These are phyloP conservation scores for Saccharomyces hybrid DNA, from an alignment of 1,139 yeast species.

Conservation along the genomic window DNA sequence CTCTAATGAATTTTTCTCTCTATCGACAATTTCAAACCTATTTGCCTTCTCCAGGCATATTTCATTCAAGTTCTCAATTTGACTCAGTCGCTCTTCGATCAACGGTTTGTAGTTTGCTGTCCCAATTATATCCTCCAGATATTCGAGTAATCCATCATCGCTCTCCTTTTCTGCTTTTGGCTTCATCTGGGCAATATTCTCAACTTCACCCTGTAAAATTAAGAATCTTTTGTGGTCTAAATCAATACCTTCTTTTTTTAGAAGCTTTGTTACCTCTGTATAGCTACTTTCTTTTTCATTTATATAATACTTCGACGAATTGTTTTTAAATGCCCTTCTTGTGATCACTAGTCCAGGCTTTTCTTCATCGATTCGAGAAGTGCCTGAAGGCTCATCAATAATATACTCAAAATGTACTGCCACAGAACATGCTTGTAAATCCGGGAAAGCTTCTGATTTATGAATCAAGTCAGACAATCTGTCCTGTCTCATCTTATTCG, in stretches of 20 bases:
- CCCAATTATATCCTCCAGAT: constrained; percentile 93
- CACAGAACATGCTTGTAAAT: constrained; percentile 72
- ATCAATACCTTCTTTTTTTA: constrained; percentile 85
- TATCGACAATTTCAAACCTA: constrained; percentile 71
- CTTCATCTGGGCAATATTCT: constrained; percentile 96
- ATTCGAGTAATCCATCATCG: constrained; percentile 91
- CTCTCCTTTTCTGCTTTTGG: constrained; percentile 89
- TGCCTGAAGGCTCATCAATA: constrained; percentile 48
- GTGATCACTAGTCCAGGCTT: constrained; percentile 50
- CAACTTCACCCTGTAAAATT: constrained; percentile 96
- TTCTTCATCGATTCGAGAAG: constrained; percentile 38
- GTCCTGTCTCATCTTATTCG: constrained; percentile 94
- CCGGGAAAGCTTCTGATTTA: constrained; percentile 65
- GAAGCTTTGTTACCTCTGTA: constrained; percentile 67
- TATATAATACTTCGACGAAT: constrained; percentile 70
- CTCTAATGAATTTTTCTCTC: constrained; percentile 66
- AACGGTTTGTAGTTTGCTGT: constrained; percentile 74
- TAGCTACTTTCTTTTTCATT: constrained; percentile 65
- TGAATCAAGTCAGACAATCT: constrained; percentile 87
- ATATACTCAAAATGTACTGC: constrained; percentile 88
- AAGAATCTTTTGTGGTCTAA: constrained; percentile 90
- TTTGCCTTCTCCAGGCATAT: constrained; percentile 73
- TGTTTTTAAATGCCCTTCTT: constrained; percentile 71
- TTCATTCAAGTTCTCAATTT: constrained; percentile 67
- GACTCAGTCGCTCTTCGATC: constrained; percentile 57